Base-by-base conservation (phyloP, 352 stramenopile species). In the Phytopythium oedochilum region DNA sequence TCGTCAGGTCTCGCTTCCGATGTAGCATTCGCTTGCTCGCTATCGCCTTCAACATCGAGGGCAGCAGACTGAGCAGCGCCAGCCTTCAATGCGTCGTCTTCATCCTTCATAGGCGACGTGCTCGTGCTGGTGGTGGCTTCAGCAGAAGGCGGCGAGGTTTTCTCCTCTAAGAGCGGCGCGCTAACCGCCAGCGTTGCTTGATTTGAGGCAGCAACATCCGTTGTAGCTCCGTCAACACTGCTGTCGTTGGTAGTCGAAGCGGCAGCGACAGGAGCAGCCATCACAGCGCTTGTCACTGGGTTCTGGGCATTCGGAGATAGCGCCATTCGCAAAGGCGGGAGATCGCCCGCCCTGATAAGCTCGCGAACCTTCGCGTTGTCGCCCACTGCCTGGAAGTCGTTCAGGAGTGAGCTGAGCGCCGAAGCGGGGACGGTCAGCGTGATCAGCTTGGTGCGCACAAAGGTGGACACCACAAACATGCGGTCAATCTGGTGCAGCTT, bases 401-500 rank as follows among this genome's bases (percentile, higher is more conserved):
- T 70, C n/a, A 87, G 59, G 22, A 83, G 42, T 23, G 42, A 44
- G 31, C 82, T 36, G 8, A 86, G 58, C 12, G 68, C 59, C 18
- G 62, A 28, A 29, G 53, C 54, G 25, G 71, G 62, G n/a, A 61
- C 53, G n/a, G 35, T 47, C 22, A 48, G 28, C 10, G 46, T 42
- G 20, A 55, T 48, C 35, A 75, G 66, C 31, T 65, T 73, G 26
- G 36, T 61, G 46, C n/a, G 65, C 49, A 84, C 70, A 59, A 85
- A 75, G 18, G 65, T 35, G 14, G 58, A 54, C 15, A 88, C n/a
- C 29, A 59, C 63, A 20, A 68, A 81, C 73, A 94, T 82, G 6
- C 72, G 73, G 25, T 94, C 84, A 22, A 92, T 81, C 53, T 92
- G 82, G 45, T 86, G 68, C 20, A 94, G 51, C 39, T 77, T 85